A percentile compares a stretch with the other conserved stretches of the same genome.
Conservation (phyloP, 2,329 filamentous ascomycete species). For the Neonectria sp. region DNA sequence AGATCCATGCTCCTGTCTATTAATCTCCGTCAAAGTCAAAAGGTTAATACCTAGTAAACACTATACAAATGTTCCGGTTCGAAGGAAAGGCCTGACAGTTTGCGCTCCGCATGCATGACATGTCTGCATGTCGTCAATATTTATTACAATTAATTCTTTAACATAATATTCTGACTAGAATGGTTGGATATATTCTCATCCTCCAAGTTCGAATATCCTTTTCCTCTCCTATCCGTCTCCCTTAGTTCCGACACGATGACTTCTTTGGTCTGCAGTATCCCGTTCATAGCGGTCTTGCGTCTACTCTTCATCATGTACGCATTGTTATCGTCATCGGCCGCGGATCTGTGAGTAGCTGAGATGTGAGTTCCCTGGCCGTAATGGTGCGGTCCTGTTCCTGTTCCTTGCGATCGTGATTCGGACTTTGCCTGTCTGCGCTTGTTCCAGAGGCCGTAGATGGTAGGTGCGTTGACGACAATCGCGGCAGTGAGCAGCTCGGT, state of each 20-base stretch:
- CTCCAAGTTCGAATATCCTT: slow-evolving; percentile 20
- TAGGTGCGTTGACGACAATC: slow-evolving; percentile 57
- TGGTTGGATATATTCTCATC: slow-evolving; percentile 21
- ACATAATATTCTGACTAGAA: slow-evolving; percentile 14
- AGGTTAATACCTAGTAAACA: neutral
- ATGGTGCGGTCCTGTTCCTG: slow-evolving; percentile 7
- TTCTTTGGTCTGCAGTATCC: slow-evolving; percentile 25
- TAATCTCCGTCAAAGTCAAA: neutral
- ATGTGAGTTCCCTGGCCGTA: slow-evolving; percentile 18
- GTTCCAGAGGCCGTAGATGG: slow-evolving; percentile 54
- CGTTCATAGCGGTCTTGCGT: slow-evolving; percentile 17
- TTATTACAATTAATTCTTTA: slow-evolving; percentile 1
- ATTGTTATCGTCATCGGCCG: slow-evolving; percentile 1
- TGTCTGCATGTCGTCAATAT: neutral
- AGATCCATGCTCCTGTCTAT: neutral
- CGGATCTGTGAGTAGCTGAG: slow-evolving; percentile 1
- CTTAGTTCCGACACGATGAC: slow-evolving; percentile 22
- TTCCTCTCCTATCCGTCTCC: slow-evolving; percentile 16
- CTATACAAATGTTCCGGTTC: neutral
- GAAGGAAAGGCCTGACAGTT: no score
- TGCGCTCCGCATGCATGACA: no score
- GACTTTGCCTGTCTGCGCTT: slow-evolving; percentile 41
- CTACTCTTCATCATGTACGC: slow-evolving; percentile 16
- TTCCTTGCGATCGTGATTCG: slow-evolving; percentile 14
- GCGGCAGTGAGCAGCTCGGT: slow-evolving; percentile 53